A percentile compares a stretch with the other conserved stretches of the same genome.
These are phyloP conservation scores for Pseudogymnoascus sp. DNA, from an alignment of 2,329 filamentous ascomycete species.

Conservation along the genomic window DNA sequence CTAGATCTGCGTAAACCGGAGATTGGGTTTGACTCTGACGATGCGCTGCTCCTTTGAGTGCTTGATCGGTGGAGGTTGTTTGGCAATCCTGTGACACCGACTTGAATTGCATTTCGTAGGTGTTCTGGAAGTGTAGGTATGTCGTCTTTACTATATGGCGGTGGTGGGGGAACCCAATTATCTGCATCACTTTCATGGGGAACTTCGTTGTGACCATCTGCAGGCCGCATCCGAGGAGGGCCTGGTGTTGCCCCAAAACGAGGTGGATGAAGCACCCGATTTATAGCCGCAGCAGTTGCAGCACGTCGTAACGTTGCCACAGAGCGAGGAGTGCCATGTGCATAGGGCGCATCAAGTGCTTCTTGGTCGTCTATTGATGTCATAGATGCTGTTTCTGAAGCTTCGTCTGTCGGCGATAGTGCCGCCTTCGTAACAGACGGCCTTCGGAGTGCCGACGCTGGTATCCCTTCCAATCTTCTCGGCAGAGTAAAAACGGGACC, in stretches of 20 bases:
- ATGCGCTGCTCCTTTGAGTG: slow-evolving; percentile 16
- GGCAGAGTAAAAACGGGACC: not conserved
- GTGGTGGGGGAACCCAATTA: slow-evolving; percentile 80
- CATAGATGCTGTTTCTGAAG: slow-evolving; percentile 21
- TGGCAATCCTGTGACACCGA: slow-evolving; percentile 22
- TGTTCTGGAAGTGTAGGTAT: slow-evolving; percentile 28
- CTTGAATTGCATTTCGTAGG: slow-evolving; percentile 26
- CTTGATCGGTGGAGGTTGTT: slow-evolving; percentile 20
- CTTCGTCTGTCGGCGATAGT: slow-evolving; percentile 7
- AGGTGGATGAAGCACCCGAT: slow-evolving; percentile 56
- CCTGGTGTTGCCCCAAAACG: slow-evolving; percentile 40
- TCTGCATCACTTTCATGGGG: slow-evolving; percentile 83
- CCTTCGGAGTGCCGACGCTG: not conserved
- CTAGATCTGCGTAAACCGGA: not conserved
- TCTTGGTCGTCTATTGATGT: slow-evolving; percentile 31
- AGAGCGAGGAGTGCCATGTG: slow-evolving; percentile 64
- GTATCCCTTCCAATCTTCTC: not conserved
- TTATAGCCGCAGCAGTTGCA: slow-evolving; percentile 68
- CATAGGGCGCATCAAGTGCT: slow-evolving; percentile 62
- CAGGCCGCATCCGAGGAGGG: slow-evolving; percentile 55
- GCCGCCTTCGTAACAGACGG: slow-evolving; percentile 13
- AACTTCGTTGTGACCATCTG: slow-evolving; percentile 62
- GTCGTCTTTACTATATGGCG: slow-evolving; percentile 64
- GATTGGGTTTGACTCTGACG: slow-evolving; percentile 1
- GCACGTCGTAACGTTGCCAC: slow-evolving; percentile 62